Percentiles rank a stretch among this genome's conserved stretches.
Conservation (phyloP, 441 rosid species). For the Geranium incanum region DNA sequence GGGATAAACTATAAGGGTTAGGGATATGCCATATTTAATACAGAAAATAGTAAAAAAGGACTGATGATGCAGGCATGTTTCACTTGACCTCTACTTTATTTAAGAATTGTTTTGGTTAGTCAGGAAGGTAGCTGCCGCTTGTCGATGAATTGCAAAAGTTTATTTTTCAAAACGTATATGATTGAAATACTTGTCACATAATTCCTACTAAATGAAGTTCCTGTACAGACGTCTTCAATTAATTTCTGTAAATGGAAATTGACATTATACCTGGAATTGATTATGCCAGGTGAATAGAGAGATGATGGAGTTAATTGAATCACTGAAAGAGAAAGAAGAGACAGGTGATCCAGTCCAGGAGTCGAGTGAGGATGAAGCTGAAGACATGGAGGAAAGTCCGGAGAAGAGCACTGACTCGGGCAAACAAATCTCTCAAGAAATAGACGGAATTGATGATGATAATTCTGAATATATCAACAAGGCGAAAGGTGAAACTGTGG, state of each 20-base stretch:
- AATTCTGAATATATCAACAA: background rate
- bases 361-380: background rate
- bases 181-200: background rate
- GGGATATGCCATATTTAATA: background rate
- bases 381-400: background rate
- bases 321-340: constrained; percentile 24
- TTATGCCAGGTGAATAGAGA: constrained; percentile 53
- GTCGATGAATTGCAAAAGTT: too few relatives aligned
- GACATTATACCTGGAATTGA: background rate
- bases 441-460: background rate
- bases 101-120: too few relatives aligned
- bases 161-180: background rate
- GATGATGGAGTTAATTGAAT: constrained; percentile 47
- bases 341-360: constrained; percentile 12
- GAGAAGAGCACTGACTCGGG: background rate
- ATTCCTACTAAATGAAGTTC: background rate
- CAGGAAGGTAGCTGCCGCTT: too few relatives aligned
- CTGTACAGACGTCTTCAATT: too few relatives aligned
- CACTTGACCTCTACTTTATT: too few relatives aligned
- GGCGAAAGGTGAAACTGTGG: background rate
- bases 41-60: background rate
- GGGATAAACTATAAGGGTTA: background rate
- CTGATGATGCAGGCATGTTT: background rate
- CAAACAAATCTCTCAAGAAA: background rate
- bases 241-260: too few relatives aligned